Evolutionary conservation across 2,329 filamentous ascomycete species (phyloP), one percentile per base, ranked within the genome.

Genomic region (Leptographium radiaticola): DNA sequence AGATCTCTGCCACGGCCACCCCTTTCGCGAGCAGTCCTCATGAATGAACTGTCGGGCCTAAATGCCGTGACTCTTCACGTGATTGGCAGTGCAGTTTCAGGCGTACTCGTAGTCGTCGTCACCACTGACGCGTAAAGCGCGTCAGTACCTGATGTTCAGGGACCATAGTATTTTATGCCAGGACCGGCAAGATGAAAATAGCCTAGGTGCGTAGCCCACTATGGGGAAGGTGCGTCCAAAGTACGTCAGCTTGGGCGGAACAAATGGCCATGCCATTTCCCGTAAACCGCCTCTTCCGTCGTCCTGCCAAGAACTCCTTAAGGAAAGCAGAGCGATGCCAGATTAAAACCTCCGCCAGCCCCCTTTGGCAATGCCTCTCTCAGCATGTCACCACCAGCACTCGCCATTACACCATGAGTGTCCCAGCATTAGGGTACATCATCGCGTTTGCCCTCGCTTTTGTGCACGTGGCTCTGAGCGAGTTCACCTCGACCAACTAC

Each of bases 401-500:
- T n/a, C 39, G 11, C 39, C 4, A 18, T 42, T 42, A 18, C 15
- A 42, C 39, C 39, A 42, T 42, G 39, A 42, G n/a, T 39, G 6
- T 13, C 36, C 6, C 12, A 39, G 36, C 4, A 39, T 39, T 13
- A n/a, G 39, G 39, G n/a, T 42, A n/a, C 44, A 46, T 46, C 25
- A 18, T 18, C 44, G 16, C 39, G 7, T 9, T 42, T 8, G n/a
- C 15, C 39, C 8, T 42, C 16, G 39, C 39, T 18, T 34, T 48
- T n/a, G 31, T 30, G 46, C 46, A 48, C 18, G 65, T 65, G 9
- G 45, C 38, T 25, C 39, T 43, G 3, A 39, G 52, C 31, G 39
- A 49, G 15, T 16, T 44, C 13, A 7, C 40, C 9, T 54, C 52
- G 30, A 54, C 30, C 20, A 38, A 56, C 52, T 56, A 53, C 44